Conservation (phyloP, 352 stramenopile genomes). For the Phytophthora foliorum region DNA sequence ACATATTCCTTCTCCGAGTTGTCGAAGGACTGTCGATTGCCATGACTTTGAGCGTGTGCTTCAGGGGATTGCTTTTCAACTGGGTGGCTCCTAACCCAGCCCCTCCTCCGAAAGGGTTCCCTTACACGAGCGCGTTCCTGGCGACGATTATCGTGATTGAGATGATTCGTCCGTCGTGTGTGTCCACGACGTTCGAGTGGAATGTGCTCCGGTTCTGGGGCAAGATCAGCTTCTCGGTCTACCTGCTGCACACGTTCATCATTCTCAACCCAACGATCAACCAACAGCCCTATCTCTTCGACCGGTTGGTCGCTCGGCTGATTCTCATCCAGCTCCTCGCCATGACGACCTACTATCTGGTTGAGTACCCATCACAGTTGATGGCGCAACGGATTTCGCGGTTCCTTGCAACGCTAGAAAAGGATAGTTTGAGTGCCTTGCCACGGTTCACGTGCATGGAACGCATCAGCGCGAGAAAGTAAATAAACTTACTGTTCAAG, state of each 20-base stretch:
- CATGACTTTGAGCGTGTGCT: slow-evolving; percentile 43
- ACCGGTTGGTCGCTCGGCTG: slow-evolving; percentile 47
- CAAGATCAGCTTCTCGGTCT: slow-evolving; percentile 42
- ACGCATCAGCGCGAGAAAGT: slow-evolving; percentile 6
- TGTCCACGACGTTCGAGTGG: slow-evolving; percentile 33
- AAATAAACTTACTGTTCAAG: no score
- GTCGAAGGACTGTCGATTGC: slow-evolving; percentile 30
- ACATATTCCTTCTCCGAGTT: slow-evolving; percentile 24
- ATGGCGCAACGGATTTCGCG: slow-evolving; percentile 37
- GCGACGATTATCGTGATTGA: slow-evolving; percentile 34
- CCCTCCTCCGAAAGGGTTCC: slow-evolving; percentile 24
- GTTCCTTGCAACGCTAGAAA: slow-evolving; percentile 19
- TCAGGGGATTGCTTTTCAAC: slow-evolving; percentile 32
- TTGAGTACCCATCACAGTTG: slow-evolving; percentile 59
- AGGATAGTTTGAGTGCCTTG: not conserved
- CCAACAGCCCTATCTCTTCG: slow-evolving; percentile 31
- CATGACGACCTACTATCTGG: slow-evolving; percentile 44
- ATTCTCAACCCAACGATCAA: slow-evolving; percentile 25
- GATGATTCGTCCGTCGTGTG: slow-evolving; percentile 31
- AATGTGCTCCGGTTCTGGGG: slow-evolving; percentile 34
- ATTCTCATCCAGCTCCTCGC: slow-evolving; percentile 36
- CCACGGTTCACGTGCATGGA: slow-evolving; percentile 11
- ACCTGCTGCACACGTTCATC: slow-evolving; percentile 36
- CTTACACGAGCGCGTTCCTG: slow-evolving; percentile 32
- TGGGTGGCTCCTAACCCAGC: slow-evolving; percentile 35